Percentiles rank a stretch among this genome's conserved stretches.
Conservation (phyloP, 83 land plant genomes). For the Picea mariana region DNA sequence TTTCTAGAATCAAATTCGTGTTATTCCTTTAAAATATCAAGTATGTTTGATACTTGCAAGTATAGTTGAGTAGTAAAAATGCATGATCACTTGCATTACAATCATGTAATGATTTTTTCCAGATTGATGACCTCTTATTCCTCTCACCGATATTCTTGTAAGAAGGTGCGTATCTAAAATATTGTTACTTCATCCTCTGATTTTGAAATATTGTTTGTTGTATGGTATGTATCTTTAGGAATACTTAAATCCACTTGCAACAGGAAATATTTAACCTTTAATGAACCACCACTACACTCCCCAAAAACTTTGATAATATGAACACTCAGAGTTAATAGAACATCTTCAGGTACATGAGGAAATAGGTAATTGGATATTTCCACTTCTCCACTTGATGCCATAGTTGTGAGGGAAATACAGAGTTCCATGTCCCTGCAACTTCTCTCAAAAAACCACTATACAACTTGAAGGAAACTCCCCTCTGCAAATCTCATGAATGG, state of each 20-base stretch:
- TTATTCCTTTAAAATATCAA: no score
- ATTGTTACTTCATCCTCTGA: constrained; percentile 76
- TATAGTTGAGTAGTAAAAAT: no score
- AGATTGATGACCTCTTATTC: constrained; percentile 41
- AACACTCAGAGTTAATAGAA: constrained; percentile 80
- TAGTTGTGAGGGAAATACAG: no score
- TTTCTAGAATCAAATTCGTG: no score
- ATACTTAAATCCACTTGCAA: constrained; percentile 71
- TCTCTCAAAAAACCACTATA: no score
- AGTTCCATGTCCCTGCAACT: constrained; percentile 14
- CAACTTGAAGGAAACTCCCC: no score
- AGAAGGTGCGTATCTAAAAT: constrained; percentile 60
- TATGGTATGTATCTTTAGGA: constrained; percentile 75
- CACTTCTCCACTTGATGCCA: constrained; percentile 43
- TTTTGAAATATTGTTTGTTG: constrained; percentile 82
- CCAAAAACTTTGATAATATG: constrained; percentile 96
- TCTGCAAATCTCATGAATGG: no score
- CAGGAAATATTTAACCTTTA: constrained; percentile 83
- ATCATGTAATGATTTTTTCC: constrained; percentile 61
- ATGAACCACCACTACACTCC: constrained; percentile 88
- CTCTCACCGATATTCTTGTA: constrained; percentile 80
- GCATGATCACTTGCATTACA: no score
- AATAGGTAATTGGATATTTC: constrained; percentile 74
- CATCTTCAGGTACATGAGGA: constrained; percentile 85
- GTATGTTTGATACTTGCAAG: no score